Percentiles rank a stretch among this genome's conserved stretches.
phyloP scores from a whole-genome alignment of 768 basidiomycete species.

The Podaxis rugospora region DNA sequence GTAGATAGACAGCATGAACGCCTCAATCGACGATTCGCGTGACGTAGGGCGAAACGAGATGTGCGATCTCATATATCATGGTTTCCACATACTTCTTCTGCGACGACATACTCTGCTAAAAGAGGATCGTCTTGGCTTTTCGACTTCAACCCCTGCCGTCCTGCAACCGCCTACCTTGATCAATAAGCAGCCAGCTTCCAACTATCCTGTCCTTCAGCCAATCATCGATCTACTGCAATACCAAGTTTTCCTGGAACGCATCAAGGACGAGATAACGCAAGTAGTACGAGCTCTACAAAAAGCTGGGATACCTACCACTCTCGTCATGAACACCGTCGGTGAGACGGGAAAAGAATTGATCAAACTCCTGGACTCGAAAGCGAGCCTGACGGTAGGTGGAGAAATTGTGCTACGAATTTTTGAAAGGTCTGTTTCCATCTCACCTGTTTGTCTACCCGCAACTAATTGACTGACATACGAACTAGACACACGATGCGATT shows the following conservation, averaged over 20 bases:
- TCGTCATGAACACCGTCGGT: constrained; percentile 61
- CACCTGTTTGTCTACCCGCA: too few relatives aligned
- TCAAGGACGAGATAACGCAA: constrained; percentile 53
- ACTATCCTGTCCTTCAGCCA: constrained; percentile 56
- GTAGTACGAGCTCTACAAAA: constrained; percentile 42
- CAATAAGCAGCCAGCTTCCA: not conserved
- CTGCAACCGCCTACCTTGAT: not conserved
- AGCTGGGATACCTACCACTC: constrained; percentile 51
- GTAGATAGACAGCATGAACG: constrained; percentile 5
- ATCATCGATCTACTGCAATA: constrained; percentile 81
- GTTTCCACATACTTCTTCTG: constrained; percentile 60
- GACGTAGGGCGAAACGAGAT: constrained; percentile 16
- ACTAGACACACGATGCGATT: constrained; percentile 69
- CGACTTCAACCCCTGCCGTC: constrained; percentile 11
- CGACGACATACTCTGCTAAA: constrained; percentile 53
- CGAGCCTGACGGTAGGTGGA: constrained; percentile 51
- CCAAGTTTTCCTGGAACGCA: constrained; percentile 62
- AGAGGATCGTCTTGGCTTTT: constrained; percentile 29
- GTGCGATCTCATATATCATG: constrained; percentile 67
- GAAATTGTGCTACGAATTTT: constrained; percentile 71
- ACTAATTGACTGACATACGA: not conserved
- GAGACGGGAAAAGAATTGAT: constrained; percentile 63
- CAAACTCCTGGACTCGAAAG: constrained; percentile 35
- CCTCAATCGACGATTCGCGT: not conserved
- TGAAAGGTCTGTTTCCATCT: constrained; percentile 40